Conservation (phyloP, 1,284 basidiomycete genomes). For the Sporisorium iseilematis-ciliati region DNA sequence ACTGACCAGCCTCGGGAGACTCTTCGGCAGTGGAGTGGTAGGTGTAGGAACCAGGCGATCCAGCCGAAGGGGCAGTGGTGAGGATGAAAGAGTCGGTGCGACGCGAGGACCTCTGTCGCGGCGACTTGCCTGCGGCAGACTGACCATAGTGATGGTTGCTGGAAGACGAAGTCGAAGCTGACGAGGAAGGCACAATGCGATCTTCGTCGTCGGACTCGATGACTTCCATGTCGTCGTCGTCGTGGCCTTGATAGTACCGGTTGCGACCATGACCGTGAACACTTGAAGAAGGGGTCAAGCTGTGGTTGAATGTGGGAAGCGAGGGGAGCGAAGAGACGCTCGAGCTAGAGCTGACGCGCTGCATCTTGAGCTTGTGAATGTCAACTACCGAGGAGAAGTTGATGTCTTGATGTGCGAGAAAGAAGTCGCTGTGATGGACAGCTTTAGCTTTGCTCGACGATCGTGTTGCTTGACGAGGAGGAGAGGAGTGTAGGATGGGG, state of each 20-base stretch:
- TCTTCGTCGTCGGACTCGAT: conserved; percentile 35
- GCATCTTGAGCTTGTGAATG: conserved; percentile 15
- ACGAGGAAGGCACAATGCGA: conserved; percentile 16
- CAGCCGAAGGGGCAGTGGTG: conserved; percentile 21
- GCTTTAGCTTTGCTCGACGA: neutral
- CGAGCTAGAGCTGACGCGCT: conserved; percentile 18
- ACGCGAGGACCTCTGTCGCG: conserved; percentile 10
- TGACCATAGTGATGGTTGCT: conserved; percentile 11
- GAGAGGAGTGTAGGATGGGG: neutral
- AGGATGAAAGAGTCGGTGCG: conserved; percentile 34
- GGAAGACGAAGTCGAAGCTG: conserved; percentile 23
- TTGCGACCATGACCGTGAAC: conserved; percentile 13
- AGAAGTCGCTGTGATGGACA: neutral
- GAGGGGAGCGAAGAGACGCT: conserved; percentile 31
- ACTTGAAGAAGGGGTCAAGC: conserved; percentile 18
- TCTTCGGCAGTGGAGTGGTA: conserved; percentile 27
- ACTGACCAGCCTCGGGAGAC: conserved; percentile 14
- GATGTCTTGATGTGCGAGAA: neutral
- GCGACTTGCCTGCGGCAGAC: conserved; percentile 6
- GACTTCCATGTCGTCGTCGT: conserved; percentile 37
- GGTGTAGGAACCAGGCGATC: conserved; percentile 17
- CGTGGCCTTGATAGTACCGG: conserved; percentile 3
- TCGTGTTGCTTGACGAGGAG: neutral
- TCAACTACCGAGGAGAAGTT: neutral
- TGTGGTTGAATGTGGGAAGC: conserved; percentile 29